Percentiles rank a stretch among this genome's conserved stretches.
These are phyloP conservation scores for Ceratocystis diversiconidia DNA, from an alignment of 2,329 filamentous ascomycete genomes.

Conservation along the genomic window DNA sequence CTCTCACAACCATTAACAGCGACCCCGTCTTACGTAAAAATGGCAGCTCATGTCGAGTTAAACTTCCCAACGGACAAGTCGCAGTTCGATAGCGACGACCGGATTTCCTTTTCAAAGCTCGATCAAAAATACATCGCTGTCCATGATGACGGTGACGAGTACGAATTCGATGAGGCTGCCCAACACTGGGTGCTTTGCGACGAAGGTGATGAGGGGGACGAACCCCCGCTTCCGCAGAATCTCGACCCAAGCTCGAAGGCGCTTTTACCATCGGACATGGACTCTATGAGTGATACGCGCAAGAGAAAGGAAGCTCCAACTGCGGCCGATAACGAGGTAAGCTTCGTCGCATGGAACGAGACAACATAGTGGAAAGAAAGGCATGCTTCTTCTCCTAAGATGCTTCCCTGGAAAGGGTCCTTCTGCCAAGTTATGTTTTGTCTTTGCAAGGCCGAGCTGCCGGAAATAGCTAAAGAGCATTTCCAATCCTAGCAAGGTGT, in stretches of 20 bases:
- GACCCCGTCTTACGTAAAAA: background rate
- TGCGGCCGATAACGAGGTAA: slow-evolving; percentile 31
- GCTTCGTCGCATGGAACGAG: slow-evolving; percentile 22
- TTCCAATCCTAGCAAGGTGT: background rate
- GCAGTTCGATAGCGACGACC: slow-evolving; percentile 62
- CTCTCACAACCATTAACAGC: background rate
- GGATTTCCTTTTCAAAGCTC: slow-evolving; percentile 75
- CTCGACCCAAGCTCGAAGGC: background rate
- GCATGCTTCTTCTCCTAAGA: background rate
- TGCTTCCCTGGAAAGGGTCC: background rate
- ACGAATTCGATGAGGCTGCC: slow-evolving; percentile 58
- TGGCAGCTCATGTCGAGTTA: slow-evolving; percentile 7
- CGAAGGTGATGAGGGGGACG: slow-evolving; percentile 29
- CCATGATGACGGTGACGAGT: slow-evolving; percentile 71
- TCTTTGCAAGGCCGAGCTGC: background rate
- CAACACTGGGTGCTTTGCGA: slow-evolving; percentile 56
- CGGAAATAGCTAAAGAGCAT: background rate
- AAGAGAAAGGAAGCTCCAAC: slow-evolving; percentile 32
- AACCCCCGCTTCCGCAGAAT: slow-evolving; percentile 19
- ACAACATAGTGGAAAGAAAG: background rate
- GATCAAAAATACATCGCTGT: slow-evolving; percentile 74
- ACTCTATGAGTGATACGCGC: slow-evolving; percentile 2
- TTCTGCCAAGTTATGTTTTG: background rate
- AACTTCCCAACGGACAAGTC: slow-evolving; percentile 45
- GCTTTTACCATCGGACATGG: background rate